A percentile compares a stretch with the other conserved stretches of the same genome.
Evolutionary conservation across 75 land plant genomes (phyloP).

Genomic region (Gnetum montanum): DNA sequence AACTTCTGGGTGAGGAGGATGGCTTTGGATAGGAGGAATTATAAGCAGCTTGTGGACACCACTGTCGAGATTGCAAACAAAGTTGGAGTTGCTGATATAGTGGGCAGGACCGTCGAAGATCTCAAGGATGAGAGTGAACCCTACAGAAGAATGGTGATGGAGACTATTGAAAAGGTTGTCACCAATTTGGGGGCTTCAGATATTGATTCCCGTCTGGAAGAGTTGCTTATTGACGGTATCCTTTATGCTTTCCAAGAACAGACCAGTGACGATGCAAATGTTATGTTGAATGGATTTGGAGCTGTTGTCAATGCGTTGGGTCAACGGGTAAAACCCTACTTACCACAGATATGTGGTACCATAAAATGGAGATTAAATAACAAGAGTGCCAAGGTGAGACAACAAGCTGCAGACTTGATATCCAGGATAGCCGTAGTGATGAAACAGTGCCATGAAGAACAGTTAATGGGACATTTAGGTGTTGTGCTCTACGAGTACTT

Average conservation of each 20-base stretch:
- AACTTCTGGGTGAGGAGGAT: slow-evolving; percentile 96
- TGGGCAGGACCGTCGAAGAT: slow-evolving; percentile 94
- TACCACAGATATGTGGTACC: slow-evolving; percentile 99
- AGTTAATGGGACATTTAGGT: slow-evolving; percentile 95
- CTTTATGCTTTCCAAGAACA: slow-evolving; percentile 99
- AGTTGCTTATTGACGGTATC: slow-evolving; percentile 95
- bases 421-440: slow-evolving; percentile 94
- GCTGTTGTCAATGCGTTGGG: slow-evolving; percentile 96
- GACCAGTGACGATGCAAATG: slow-evolving; percentile 99
- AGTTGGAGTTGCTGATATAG: slow-evolving; percentile 95
- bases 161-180: slow-evolving; percentile 98
- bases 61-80: slow-evolving; percentile 98
- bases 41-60: slow-evolving; percentile 92
- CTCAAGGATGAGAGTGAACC: slow-evolving; percentile 99
- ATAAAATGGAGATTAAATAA: slow-evolving; percentile 98
- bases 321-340: slow-evolving; percentile 94
- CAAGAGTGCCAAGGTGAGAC: slow-evolving; percentile 98
- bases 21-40: slow-evolving; percentile 96
- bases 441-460: slow-evolving; percentile 97
- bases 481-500: slow-evolving; percentile 91
- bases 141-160: slow-evolving; percentile 97
- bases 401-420: slow-evolving; percentile 96
- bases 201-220: slow-evolving; percentile 92
- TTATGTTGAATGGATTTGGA: slow-evolving; percentile 98
- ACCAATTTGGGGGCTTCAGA: slow-evolving; percentile 93